phyloP scores from a whole-genome alignment of 1,139 yeast genomes.

The Candida albicans region DNA sequence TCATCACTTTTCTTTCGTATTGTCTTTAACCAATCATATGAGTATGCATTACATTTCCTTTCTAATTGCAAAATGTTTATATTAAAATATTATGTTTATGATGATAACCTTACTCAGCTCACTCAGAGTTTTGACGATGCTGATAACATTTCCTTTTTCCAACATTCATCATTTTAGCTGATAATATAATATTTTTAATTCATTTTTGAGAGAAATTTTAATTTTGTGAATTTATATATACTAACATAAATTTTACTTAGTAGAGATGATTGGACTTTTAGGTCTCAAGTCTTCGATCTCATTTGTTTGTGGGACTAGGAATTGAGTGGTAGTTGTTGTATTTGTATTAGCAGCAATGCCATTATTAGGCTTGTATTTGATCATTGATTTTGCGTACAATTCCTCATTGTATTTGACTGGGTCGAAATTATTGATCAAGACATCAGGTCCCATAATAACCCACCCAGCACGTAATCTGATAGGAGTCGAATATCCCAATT shows the following conservation, averaged over 20 bases:
- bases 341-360: conserved; percentile 4
- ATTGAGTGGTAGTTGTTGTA: conserved; percentile 26
- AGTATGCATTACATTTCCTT: too few relatives aligned
- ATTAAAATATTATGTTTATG: conserved; percentile 20
- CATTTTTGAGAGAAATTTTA: too few relatives aligned
- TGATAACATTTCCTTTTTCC: conserved; percentile 46
- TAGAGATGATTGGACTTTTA: conserved; percentile 56
- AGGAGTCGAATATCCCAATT: conserved; percentile 61
- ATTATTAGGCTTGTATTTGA: conserved; percentile 26
- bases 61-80: neutral
- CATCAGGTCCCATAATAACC: conserved; percentile 88
- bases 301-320: conserved; percentile 58
- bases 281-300: conserved; percentile 84
- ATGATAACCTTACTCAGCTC: conserved; percentile 58
- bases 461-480: conserved; percentile 81
- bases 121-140: conserved; percentile 53
- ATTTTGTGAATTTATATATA: neutral
- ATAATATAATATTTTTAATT: conserved; percentile 3
- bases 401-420: conserved; percentile 36
- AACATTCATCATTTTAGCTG: conserved; percentile 41
- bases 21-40: too few relatives aligned
- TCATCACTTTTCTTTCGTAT: too few relatives aligned
- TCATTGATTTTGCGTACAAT: conserved; percentile 31
- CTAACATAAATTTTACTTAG: conserved; percentile 7
- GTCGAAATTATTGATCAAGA: conserved; percentile 65